Evolutionary conservation across 2,329 filamentous ascomycete genomes (phyloP).

Genomic region (Tolypocladium inflatum): DNA sequence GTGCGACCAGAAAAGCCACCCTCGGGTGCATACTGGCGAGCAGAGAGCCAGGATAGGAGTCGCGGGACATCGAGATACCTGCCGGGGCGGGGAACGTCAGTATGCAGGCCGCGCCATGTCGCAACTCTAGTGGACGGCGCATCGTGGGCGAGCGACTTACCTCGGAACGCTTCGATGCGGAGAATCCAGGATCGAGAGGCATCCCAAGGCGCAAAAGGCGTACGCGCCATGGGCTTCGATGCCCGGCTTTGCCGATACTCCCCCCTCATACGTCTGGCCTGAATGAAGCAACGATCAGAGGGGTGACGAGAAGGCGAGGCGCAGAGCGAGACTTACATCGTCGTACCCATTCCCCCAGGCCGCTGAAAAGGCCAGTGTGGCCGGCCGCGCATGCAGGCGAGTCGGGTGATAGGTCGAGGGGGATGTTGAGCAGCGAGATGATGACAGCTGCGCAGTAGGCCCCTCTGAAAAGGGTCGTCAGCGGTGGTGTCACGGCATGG

Average conservation of each 20-base stretch:
- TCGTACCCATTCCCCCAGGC: conserved; percentile 70
- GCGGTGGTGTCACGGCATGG: neutral
- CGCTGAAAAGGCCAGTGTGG: conserved; percentile 55
- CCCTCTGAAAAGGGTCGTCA: conserved; percentile 44
- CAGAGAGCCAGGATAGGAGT: conserved; percentile 79
- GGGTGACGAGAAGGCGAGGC: conserved; percentile 2
- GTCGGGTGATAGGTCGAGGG: conserved; percentile 65
- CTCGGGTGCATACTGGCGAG: conserved; percentile 82
- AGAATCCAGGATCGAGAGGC: conserved; percentile 74
- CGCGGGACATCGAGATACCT: conserved; percentile 69
- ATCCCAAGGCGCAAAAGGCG: conserved; percentile 87
- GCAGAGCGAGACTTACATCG: conserved; percentile 51
- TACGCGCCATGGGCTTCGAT: conserved; percentile 95
- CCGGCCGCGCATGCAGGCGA: conserved; percentile 58
- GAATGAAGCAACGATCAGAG: conserved; percentile 7
- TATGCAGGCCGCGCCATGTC: conserved; percentile 18
- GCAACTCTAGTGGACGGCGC: conserved; percentile 20
- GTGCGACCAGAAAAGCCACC: conserved; percentile 89
- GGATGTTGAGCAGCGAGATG: conserved; percentile 74
- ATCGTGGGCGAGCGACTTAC: conserved; percentile 35
- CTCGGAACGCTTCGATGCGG: conserved; percentile 65
- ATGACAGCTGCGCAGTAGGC: conserved; percentile 87
- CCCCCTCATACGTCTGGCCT: conserved; percentile 93
- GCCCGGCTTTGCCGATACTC: conserved; percentile 75
- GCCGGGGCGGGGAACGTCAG: conserved; percentile 19